These are phyloP conservation scores for Globisporangium echinulatum DNA, from an alignment of 352 stramenopile species.

Conservation along the genomic window DNA sequence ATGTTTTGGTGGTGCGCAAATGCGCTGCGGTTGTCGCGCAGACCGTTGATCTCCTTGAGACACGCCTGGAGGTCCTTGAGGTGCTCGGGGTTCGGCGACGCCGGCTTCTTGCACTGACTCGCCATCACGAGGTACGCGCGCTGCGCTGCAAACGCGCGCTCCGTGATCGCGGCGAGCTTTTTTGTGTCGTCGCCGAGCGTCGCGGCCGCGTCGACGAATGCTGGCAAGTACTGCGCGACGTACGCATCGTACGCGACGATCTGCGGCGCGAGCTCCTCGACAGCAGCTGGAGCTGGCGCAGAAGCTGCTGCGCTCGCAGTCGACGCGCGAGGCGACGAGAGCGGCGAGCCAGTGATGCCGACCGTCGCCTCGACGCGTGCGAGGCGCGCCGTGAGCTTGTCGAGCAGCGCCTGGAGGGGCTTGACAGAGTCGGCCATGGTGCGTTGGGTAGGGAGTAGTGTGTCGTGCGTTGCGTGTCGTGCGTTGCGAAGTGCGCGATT, in stretches of 20 bases:
- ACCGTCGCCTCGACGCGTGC: constrained; percentile 71
- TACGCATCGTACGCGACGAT: constrained; percentile 92
- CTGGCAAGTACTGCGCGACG: constrained; percentile 62
- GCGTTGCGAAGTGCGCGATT: background rate
- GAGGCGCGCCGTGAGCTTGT: constrained; percentile 73
- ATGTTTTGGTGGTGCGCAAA: constrained; percentile 87
- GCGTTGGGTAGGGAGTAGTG: background rate
- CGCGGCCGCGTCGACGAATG: constrained; percentile 70
- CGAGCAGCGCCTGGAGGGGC: constrained; percentile 78
- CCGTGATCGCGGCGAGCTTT: constrained; percentile 79
- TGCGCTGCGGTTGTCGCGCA: constrained; percentile 78
- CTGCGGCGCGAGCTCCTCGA: constrained; percentile 47
- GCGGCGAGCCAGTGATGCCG: constrained; percentile 32
- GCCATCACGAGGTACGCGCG: constrained; percentile 91
- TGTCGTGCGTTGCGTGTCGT: no score
- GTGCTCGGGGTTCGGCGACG: constrained; percentile 55
- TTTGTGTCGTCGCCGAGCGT: constrained; percentile 81
- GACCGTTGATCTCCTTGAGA: constrained; percentile 72
- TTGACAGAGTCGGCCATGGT: constrained; percentile 58
- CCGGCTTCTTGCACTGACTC: constrained; percentile 91
- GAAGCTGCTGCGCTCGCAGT: constrained; percentile 3
- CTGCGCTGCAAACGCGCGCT: constrained; percentile 86
- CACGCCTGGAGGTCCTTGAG: constrained; percentile 67
- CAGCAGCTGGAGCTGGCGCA: background rate
- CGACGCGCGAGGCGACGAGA: constrained; percentile 10